phyloP scores from a whole-genome alignment of 306 rosid species.

The Arachis hypogaea region DNA sequence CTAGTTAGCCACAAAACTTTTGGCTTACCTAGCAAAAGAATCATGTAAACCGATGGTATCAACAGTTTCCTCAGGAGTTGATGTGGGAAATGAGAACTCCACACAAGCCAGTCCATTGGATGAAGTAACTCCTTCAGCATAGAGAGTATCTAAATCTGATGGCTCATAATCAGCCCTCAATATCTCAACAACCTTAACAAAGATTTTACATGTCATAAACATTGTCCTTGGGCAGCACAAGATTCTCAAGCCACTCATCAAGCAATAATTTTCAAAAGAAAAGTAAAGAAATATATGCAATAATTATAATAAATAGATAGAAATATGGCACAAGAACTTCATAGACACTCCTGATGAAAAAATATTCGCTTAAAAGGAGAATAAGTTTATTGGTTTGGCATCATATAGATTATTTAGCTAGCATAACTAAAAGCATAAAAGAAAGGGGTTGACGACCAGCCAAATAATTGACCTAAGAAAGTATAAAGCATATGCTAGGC shows the following conservation, averaged over 20 bases:
- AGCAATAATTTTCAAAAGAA: slow-evolving; percentile 14
- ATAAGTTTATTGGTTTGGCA: slow-evolving; percentile 23
- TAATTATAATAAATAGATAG: slow-evolving; percentile 12
- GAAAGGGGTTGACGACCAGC: background rate
- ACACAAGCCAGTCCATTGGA: slow-evolving; percentile 92
- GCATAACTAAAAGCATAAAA: slow-evolving; percentile 29
- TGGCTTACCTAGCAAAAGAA: slow-evolving; percentile 68
- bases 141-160: slow-evolving; percentile 85
- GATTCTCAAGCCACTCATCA: slow-evolving; percentile 37
- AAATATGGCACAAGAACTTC: slow-evolving; percentile 20
- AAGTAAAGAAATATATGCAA: slow-evolving; percentile 15
- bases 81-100: slow-evolving; percentile 89
- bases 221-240: slow-evolving; percentile 5
- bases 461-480: slow-evolving; percentile 13
- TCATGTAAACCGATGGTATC: slow-evolving; percentile 65
- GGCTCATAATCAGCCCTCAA: slow-evolving; percentile 89
- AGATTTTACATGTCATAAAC: slow-evolving; percentile 36
- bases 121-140: slow-evolving; percentile 96
- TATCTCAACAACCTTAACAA: slow-evolving; percentile 78
- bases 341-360: slow-evolving; percentile 22
- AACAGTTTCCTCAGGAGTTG: slow-evolving; percentile 61
- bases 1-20: slow-evolving; percentile 5
- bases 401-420: slow-evolving; percentile 5
- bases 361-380: slow-evolving; percentile 21
- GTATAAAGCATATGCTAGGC: slow-evolving; percentile 17